Evolutionary conservation across 2,329 filamentous ascomycete genomes (phyloP).

Genomic region (Apiospora koreana): DNA sequence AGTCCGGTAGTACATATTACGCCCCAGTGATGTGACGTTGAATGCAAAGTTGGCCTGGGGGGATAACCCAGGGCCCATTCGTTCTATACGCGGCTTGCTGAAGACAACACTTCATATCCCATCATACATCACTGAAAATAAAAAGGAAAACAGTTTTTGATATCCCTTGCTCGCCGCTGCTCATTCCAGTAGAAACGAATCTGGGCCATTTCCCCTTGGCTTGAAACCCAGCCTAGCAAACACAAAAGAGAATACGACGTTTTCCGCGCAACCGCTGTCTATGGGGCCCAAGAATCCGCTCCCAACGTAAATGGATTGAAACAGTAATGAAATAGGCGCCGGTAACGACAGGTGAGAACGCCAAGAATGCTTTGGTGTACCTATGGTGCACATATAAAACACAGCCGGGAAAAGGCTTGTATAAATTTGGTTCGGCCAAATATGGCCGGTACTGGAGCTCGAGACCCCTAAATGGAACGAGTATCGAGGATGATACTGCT

Average conservation of each 20-base stretch:
- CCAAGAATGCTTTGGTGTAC: neutral
- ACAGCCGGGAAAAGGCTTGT: neutral
- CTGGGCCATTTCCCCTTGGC: neutral
- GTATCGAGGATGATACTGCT: neutral
- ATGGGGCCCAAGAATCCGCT: neutral
- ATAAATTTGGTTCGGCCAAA: neutral
- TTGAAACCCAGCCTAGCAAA: neutral
- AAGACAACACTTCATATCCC: slow-evolving; percentile 1
- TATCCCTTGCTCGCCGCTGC: neutral
- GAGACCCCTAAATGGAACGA: neutral
- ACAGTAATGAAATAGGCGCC: neutral
- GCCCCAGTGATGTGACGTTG: slow-evolving; percentile 1
- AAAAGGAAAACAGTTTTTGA: neutral
- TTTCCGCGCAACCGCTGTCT: slow-evolving; percentile 7
- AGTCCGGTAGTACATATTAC: slow-evolving; percentile 1
- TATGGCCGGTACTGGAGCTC: neutral
- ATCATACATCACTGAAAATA: neutral
- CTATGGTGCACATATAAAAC: neutral
- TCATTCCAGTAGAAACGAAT: neutral
- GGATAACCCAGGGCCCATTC: neutral
- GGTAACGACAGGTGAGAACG: slow-evolving; percentile 4
- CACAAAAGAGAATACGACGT: neutral
- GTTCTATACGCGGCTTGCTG: slow-evolving; percentile 9
- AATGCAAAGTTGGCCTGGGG: neutral
- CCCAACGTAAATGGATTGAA: neutral